Conservation (phyloP, 1,139 yeast species). For the Saccharomyces hybrid region DNA sequence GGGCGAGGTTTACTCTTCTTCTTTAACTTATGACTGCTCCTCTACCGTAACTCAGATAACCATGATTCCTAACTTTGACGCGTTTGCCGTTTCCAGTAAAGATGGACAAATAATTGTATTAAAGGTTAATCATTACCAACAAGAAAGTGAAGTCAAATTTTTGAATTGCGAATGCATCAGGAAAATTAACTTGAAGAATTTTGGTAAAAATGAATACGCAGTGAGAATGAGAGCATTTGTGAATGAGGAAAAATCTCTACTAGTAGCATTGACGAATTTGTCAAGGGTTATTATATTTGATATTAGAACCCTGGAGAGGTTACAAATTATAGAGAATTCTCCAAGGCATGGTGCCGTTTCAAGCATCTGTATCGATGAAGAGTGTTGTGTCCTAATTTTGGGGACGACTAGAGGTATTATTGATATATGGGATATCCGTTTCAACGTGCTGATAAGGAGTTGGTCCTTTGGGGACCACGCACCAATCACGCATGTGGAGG, state of each 20-base stretch:
- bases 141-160: conserved; percentile 30
- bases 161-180: conserved; percentile 32
- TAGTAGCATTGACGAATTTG: conserved; percentile 46
- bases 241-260: conserved; percentile 30
- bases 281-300: conserved; percentile 52
- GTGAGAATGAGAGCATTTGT: conserved; percentile 37
- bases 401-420: conserved; percentile 73
- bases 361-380: conserved; percentile 49
- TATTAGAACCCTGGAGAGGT: conserved; percentile 47
- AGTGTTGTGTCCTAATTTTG: conserved; percentile 53
- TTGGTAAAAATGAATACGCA: conserved; percentile 42
- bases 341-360: conserved; percentile 58
- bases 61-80: conserved; percentile 54
- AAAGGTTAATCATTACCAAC: conserved; percentile 43
- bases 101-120: conserved; percentile 58
- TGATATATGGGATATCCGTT: conserved; percentile 76
- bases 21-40: conserved; percentile 41
- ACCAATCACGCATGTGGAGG: conserved; percentile 41
- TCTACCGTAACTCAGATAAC: conserved; percentile 41
- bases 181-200: conserved; percentile 28
- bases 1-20: conserved; percentile 55
- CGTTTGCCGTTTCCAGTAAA: conserved; percentile 58
- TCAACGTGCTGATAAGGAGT: conserved; percentile 49
- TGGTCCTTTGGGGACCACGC: conserved; percentile 48
- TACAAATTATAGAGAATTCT: conserved; percentile 45